Conservation (phyloP, 2,329 filamentous ascomycete species). For the Westerdykella sp. region DNA sequence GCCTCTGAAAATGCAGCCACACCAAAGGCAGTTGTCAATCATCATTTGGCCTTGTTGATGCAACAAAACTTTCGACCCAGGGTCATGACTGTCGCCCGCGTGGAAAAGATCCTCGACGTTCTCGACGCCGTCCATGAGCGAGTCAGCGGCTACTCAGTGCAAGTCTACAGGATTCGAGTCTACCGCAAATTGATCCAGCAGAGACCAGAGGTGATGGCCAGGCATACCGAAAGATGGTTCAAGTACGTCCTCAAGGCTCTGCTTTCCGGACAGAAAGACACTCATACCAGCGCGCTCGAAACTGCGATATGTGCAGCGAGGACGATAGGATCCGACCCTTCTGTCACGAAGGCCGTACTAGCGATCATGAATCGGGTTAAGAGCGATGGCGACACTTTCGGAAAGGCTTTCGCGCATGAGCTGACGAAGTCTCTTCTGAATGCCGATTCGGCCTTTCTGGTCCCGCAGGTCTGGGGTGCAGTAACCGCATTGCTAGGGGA, state of each 20-base stretch:
- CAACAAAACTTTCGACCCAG: conserved; percentile 72
- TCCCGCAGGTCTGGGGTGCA: conserved; percentile 85
- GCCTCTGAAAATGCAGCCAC: conserved; percentile 61
- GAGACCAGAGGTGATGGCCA: conserved; percentile 62
- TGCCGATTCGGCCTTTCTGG: conserved; percentile 56
- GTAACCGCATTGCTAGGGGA: conserved; percentile 64
- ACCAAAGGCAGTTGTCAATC: conserved; percentile 72
- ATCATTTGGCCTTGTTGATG: conserved; percentile 73
- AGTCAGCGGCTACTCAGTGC: conserved; percentile 72
- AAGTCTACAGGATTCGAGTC: conserved; percentile 68
- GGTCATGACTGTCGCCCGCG: conserved; percentile 65
- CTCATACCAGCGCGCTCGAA: conserved; percentile 66
- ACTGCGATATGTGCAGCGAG: conserved; percentile 67
- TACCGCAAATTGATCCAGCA: conserved; percentile 74
- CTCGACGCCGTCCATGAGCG: conserved; percentile 68
- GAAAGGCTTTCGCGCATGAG: conserved; percentile 59
- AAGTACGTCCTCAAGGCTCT: conserved; percentile 75
- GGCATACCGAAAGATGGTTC: conserved; percentile 69
- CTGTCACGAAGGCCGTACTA: conserved; percentile 59
- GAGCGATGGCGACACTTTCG: conserved; percentile 50
- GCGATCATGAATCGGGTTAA: conserved; percentile 55
- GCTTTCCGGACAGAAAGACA: conserved; percentile 70
- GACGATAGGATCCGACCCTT: conserved; percentile 61
- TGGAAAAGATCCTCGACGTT: conserved; percentile 62
- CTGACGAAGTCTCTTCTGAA: conserved; percentile 60